Conservation (phyloP, 192 early-diverging fungal genomes). For the Linnemannia elongata region DNA sequence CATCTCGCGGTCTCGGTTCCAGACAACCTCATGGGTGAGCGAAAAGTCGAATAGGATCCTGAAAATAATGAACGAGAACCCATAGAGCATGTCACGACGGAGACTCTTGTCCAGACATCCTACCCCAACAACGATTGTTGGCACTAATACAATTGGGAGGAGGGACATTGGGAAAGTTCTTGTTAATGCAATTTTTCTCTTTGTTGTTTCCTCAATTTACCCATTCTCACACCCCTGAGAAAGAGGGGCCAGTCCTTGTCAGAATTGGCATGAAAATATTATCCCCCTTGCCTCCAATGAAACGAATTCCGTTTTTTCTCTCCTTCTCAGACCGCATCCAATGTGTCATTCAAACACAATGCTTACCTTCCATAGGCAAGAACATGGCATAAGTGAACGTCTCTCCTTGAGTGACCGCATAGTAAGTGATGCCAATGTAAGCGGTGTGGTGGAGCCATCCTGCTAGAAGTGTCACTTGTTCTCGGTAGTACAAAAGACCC, state of each 20-base stretch:
- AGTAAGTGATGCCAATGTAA: constrained; percentile 19
- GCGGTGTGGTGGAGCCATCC: constrained; percentile 41
- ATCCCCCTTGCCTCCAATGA: background rate
- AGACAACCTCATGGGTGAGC: constrained; percentile 26
- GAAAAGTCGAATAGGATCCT: constrained; percentile 27
- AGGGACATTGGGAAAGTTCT: no score
- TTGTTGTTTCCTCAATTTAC: no score
- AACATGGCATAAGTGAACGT: constrained; percentile 14
- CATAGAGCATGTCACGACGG: constrained; percentile 34
- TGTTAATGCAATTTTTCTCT: background rate
- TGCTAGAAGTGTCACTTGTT: constrained; percentile 23
- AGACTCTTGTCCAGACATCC: constrained; percentile 29
- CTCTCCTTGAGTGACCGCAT: constrained; percentile 5
- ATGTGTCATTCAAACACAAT: background rate
- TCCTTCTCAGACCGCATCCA: background rate
- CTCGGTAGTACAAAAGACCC: constrained; percentile 21
- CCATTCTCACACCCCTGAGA: background rate
- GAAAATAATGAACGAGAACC: constrained; percentile 7
- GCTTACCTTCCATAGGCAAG: constrained; percentile 35
- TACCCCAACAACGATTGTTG: constrained; percentile 36
- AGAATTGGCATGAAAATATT: background rate
- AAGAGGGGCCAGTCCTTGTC: background rate
- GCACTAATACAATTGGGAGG: background rate
- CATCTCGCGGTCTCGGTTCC: constrained; percentile 3
- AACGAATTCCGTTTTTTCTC: background rate